Evolutionary conservation across 192 early-diverging fungal species (phyloP).

Genomic region (Oehlia diaphana): DNA sequence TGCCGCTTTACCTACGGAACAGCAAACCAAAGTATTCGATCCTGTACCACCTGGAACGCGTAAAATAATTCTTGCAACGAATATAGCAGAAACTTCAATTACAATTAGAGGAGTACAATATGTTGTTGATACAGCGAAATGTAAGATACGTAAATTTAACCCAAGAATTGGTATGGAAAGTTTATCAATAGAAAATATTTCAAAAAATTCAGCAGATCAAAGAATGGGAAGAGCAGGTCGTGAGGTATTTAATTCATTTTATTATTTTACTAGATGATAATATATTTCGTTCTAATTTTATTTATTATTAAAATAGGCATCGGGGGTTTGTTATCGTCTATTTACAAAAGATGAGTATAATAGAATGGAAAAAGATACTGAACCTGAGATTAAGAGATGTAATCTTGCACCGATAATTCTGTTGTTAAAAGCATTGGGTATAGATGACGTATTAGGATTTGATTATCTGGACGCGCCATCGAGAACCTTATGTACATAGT

Average conservation of each 20-base stretch:
- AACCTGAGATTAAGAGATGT: conserved; percentile 94
- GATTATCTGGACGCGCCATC: conserved; percentile 95
- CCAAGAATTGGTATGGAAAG: conserved; percentile 89
- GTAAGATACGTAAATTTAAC: conserved; percentile 89
- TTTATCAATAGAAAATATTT: conserved; percentile 83
- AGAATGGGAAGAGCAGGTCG: conserved; percentile 94
- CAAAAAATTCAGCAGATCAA: conserved; percentile 89
- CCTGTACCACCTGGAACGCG: conserved; percentile 80
- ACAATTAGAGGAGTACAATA: conserved; percentile 94
- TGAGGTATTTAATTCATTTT: conserved; percentile 52
- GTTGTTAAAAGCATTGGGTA: conserved; percentile 88
- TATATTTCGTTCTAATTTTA: not conserved
- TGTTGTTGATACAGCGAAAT: conserved; percentile 92
- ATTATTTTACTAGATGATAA: not conserved
- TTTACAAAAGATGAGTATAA: conserved; percentile 86
- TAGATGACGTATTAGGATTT: conserved; percentile 85
- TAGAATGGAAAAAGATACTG: conserved; percentile 72
- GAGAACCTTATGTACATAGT: conserved; percentile 53
- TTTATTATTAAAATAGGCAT: conserved; percentile 47
- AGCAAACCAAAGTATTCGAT: conserved; percentile 90
- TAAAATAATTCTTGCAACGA: conserved; percentile 94
- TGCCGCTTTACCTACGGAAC: conserved; percentile 85
- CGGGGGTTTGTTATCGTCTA: conserved; percentile 88
- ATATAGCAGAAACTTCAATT: conserved; percentile 98
- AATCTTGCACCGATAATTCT: conserved; percentile 86